phyloP scores from a whole-genome alignment of 345 rosid species.

The Arabis alpina region DNA sequence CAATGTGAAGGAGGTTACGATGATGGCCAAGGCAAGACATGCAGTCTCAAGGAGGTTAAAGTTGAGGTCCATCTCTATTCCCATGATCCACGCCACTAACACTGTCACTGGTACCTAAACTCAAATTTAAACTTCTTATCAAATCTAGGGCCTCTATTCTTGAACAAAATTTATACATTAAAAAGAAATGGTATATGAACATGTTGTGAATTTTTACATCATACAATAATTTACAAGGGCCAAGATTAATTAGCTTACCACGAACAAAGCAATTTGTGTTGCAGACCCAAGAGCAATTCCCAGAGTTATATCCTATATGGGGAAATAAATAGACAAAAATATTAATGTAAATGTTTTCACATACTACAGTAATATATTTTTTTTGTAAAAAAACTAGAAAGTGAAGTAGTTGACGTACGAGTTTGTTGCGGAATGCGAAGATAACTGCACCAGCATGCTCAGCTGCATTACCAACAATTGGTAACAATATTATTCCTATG shows the following conservation, averaged over 20 bases:
- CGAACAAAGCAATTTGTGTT: slow-evolving; percentile 92
- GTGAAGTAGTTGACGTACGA: slow-evolving; percentile 48
- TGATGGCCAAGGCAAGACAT: slow-evolving; percentile 70
- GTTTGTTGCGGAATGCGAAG: slow-evolving; percentile 85
- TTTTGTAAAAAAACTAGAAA: too few relatives aligned
- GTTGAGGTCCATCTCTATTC: slow-evolving; percentile 79
- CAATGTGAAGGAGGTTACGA: slow-evolving; percentile 71
- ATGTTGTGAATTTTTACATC: neutral
- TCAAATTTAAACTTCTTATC: neutral
- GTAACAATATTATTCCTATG: slow-evolving; percentile 83
- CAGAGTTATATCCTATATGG: slow-evolving; percentile 75
- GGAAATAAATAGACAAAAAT: neutral
- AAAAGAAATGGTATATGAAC: neutral
- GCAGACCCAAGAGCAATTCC: slow-evolving; percentile 95
- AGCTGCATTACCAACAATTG: slow-evolving; percentile 97
- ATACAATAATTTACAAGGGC: neutral
- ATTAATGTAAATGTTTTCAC: neutral
- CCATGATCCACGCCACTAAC: slow-evolving; percentile 79
- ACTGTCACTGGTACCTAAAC: slow-evolving; percentile 83
- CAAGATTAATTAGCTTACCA: slow-evolving; percentile 48
- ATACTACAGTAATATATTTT: neutral
- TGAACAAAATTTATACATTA: too few relatives aligned
- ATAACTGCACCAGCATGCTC: slow-evolving; percentile 95
- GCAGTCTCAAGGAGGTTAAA: slow-evolving; percentile 87
- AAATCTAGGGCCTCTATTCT: too few relatives aligned